Evolutionary conservation across 352 stramenopile species (phyloP), one percentile per base, ranked within the genome.

Genomic region (Globisporangium yorkense): DNA sequence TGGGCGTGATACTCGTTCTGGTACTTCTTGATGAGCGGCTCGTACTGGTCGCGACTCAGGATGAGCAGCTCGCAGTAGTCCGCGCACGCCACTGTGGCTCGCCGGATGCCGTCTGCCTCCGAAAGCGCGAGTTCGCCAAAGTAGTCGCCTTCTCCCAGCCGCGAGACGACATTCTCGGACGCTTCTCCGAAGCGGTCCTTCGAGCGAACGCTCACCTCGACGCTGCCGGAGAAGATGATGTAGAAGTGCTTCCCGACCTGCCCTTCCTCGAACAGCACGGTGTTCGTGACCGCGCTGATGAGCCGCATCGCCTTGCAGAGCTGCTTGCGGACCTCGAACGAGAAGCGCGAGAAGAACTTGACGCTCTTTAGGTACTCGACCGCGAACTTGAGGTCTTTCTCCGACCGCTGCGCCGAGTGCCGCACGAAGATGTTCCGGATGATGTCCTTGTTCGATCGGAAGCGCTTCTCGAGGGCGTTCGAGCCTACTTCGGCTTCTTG

Each of bases 311-410:
- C 84, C 51, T 88, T 89, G 64, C 84, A 94, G 8, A 94, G 60
- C 47, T 91, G 78, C 47, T 94, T 94, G 33, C 84, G 84, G 37
- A 94, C 84, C 64, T 92, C 84, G 53, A 94, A 92, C 1, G 80
- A 89, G 54, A 94, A 94, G 4, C 84, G 75, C 18, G 81, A 79
- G 52, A 94, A 94, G 45, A 94, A 94, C 51, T 94, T 94, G 69
- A 94, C 84, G 41, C 84, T 76, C 49, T 94, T 89, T 49, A 94
- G 69, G 35, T 94, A 94, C 59, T 92, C 81, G 15, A 94, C 82
- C 1, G 84, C 78, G 41, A 94, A 91, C 51, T 92, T 94, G 45
- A 94, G 61, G 54, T 94, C 84, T 56, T 90, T 89, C 33, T 94
- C 84, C 0, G 81, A 89, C 20, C 81, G 80, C 51, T 92, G 81